A percentile compares a stretch with the other conserved stretches of the same genome.
These are phyloP conservation scores for Penicillium manginii DNA, from an alignment of 495 filamentous ascomycete species.

Conservation along the genomic window DNA sequence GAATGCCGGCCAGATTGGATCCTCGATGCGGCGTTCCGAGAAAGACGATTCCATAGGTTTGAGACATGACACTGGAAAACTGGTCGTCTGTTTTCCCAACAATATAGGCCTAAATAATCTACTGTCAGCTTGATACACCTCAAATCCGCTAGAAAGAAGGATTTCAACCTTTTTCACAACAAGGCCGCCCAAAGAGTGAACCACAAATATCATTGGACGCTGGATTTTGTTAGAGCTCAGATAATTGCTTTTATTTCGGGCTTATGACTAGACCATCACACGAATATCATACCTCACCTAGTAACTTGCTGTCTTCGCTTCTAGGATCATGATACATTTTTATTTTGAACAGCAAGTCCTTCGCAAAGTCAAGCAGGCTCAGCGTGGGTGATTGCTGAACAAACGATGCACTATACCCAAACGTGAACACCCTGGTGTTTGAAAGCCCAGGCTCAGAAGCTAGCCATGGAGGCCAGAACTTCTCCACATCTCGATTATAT, in stretches of 20 bases:
- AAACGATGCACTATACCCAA: slow-evolving; percentile 18
- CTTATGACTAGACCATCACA: no score
- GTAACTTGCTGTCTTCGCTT: no score
- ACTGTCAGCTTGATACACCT: no score
- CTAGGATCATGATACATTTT: no score
- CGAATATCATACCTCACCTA: no score
- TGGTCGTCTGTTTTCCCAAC: slow-evolving; percentile 4
- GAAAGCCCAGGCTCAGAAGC: neutral
- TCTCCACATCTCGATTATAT: neutral
- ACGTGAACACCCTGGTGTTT: slow-evolving; percentile 2
- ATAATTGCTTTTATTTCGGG: no score
- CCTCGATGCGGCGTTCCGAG: slow-evolving; percentile 15
- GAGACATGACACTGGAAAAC: slow-evolving; percentile 1
- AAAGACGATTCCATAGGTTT: slow-evolving; percentile 10
- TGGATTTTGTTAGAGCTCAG: no score
- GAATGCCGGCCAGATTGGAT: slow-evolving; percentile 7
- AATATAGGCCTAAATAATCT: slow-evolving; percentile 8
- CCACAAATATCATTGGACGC: slow-evolving; percentile 11
- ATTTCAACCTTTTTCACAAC: no score
- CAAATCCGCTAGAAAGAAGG: no score
- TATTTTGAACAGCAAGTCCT: slow-evolving; percentile 14
- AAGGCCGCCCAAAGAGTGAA: slow-evolving; percentile 13
- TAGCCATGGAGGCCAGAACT: slow-evolving; percentile 14
- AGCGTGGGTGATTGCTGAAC: no score
- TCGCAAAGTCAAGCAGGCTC: slow-evolving; percentile 13